A percentile compares a stretch with the other conserved stretches of the same genome.
Conservation (phyloP, 1,284 basidiomycete genomes). For the Phellinidium pouzarii region DNA sequence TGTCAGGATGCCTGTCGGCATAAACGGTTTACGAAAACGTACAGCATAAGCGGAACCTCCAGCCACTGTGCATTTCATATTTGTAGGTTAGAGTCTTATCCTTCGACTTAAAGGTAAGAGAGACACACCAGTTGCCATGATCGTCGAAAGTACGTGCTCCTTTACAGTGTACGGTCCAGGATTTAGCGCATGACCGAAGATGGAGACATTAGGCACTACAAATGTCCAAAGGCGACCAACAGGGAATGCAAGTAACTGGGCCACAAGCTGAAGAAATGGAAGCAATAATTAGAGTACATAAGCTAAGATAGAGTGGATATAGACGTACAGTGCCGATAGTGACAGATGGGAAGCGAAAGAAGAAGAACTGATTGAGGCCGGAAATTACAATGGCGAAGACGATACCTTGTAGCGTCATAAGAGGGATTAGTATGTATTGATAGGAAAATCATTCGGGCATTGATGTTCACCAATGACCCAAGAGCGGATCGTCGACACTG, state of each 20-base stretch:
- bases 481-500: slow-evolving; percentile 31
- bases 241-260: slow-evolving; percentile 42
- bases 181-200: slow-evolving; percentile 39
- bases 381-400: slow-evolving; percentile 38
- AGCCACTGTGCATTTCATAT: slow-evolving; percentile 70
- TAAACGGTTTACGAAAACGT: slow-evolving; percentile 21
- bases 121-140: slow-evolving; percentile 1
- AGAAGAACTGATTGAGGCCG: slow-evolving; percentile 52
- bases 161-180: slow-evolving; percentile 41
- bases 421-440: slow-evolving; percentile 10
- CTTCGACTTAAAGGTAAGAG: not conserved
- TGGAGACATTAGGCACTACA: slow-evolving; percentile 35
- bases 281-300: not conserved
- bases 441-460: slow-evolving; percentile 44
- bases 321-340: slow-evolving; percentile 27
- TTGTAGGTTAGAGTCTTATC: slow-evolving; percentile 23
- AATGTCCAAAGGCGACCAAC: slow-evolving; percentile 38
- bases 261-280: slow-evolving; percentile 31
- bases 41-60: slow-evolving; percentile 50
- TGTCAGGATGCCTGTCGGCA: not conserved
- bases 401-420: slow-evolving; percentile 28
- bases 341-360: slow-evolving; percentile 45
- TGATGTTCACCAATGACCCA: slow-evolving; percentile 29
- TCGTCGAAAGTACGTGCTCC: slow-evolving; percentile 43
- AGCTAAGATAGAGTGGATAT: not conserved